phyloP scores from a whole-genome alignment of 371 early-diverging fungal genomes.

The Mucor racemosus region DNA sequence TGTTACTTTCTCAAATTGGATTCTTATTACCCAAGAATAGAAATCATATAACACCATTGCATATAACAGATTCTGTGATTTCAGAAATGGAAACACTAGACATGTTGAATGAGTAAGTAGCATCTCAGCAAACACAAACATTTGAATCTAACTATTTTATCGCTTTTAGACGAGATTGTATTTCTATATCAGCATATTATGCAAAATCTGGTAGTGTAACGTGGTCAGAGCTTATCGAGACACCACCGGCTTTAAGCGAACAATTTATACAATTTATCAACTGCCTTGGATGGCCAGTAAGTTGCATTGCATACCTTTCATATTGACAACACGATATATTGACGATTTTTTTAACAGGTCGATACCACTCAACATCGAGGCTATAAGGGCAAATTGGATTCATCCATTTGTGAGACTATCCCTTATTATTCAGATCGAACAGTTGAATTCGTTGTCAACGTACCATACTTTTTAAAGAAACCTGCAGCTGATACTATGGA shows the following conservation, averaged over 20 bases:
- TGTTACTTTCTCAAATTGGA: constrained; percentile 72
- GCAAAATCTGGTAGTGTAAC: constrained; percentile 56
- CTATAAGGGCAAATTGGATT: constrained; percentile 65
- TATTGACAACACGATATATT: neutral
- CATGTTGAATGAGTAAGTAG: constrained; percentile 64
- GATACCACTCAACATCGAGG: constrained; percentile 63
- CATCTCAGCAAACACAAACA: neutral
- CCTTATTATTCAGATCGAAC: constrained; percentile 77
- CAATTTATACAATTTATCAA: constrained; percentile 74
- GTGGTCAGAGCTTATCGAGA: constrained; percentile 62
- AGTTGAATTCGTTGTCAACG: constrained; percentile 75
- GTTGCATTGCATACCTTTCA: neutral
- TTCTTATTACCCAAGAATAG: constrained; percentile 62
- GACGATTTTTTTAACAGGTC: constrained; percentile 30
- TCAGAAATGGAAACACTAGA: constrained; percentile 73
- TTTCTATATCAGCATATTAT: constrained; percentile 68
- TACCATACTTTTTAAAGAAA: constrained; percentile 62
- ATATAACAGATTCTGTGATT: constrained; percentile 62
- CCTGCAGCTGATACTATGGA: constrained; percentile 16
- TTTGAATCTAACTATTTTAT: neutral
- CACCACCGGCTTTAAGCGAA: constrained; percentile 51
- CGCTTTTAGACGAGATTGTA: constrained; percentile 70
- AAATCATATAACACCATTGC: constrained; percentile 63
- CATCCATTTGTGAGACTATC: constrained; percentile 58
- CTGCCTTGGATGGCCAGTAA: constrained; percentile 76